phyloP scores from a whole-genome alignment of 108 stramenopile genomes.

The Stephanodiscus minutulus region DNA sequence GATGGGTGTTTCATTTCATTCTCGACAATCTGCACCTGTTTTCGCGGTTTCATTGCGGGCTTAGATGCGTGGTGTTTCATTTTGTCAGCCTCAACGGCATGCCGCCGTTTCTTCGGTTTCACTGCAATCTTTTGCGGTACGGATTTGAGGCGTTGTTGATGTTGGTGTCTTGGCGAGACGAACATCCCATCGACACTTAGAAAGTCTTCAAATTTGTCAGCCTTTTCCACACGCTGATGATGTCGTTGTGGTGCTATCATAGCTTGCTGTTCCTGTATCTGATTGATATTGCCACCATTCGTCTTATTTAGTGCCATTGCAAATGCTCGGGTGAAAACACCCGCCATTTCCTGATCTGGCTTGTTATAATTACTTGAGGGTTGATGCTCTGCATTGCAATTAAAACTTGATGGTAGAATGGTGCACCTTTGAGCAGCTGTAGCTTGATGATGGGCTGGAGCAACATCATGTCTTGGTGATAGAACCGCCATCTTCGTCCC shows the following conservation, averaged over 20 bases:
- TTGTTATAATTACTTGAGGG: not conserved
- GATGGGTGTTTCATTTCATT: not conserved
- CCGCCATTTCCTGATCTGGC: slow-evolving; percentile 4
- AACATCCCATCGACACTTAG: slow-evolving; percentile 36
- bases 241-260: too few relatives aligned
- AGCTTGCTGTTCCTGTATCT: not conserved
- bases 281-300: not conserved
- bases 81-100: not conserved
- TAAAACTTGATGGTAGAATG: slow-evolving; percentile 3
- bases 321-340: slow-evolving; percentile 4
- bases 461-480: slow-evolving; percentile 16
- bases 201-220: slow-evolving; percentile 1
- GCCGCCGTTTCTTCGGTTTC: slow-evolving; percentile 18
- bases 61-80: not conserved
- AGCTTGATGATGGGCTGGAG: not conserved
- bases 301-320: slow-evolving; percentile 11
- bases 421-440: slow-evolving; percentile 4
- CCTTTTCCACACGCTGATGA: not conserved
- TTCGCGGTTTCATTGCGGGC: too few relatives aligned
- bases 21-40: not conserved
- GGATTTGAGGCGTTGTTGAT: not conserved
- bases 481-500: not conserved
- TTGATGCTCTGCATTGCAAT: too few relatives aligned
- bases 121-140: slow-evolving; percentile 32
- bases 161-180: not conserved